Conservation (phyloP, 2,329 filamentous ascomycete species). For the Myriosclerotinia scirpicola region DNA sequence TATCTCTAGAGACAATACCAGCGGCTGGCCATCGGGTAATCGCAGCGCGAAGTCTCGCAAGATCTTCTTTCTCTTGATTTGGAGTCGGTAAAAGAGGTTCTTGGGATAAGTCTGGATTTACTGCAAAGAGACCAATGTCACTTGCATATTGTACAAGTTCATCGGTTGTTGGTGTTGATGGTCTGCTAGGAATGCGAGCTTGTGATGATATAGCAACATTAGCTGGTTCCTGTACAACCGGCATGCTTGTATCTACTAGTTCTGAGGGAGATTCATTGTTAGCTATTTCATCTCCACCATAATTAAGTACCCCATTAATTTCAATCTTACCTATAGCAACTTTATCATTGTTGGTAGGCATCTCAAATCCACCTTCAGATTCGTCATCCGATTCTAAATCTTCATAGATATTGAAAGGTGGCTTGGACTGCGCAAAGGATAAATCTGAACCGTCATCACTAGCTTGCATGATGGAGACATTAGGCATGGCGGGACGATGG, state of each 20-base stretch:
- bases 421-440: neutral
- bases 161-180: neutral
- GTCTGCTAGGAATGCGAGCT: neutral
- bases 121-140: neutral
- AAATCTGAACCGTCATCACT: too few relatives aligned
- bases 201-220: too few relatives aligned
- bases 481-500: accelerated
- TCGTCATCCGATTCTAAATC: neutral
- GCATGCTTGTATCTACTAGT: too few relatives aligned
- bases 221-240: too few relatives aligned
- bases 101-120: accelerated
- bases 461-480: neutral
- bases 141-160: neutral
- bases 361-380: neutral
- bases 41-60: neutral
- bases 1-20: too few relatives aligned
- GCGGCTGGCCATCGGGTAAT: neutral
- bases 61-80: neutral
- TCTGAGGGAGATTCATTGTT: too few relatives aligned
- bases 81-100: accelerated
- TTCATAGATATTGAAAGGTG: neutral
- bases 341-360: neutral
- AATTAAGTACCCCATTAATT: too few relatives aligned
- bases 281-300: too few relatives aligned
- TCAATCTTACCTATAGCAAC: too few relatives aligned